These are phyloP conservation scores for Starmera pachycereana DNA, from an alignment of 805 yeast species.

Conservation along the genomic window DNA sequence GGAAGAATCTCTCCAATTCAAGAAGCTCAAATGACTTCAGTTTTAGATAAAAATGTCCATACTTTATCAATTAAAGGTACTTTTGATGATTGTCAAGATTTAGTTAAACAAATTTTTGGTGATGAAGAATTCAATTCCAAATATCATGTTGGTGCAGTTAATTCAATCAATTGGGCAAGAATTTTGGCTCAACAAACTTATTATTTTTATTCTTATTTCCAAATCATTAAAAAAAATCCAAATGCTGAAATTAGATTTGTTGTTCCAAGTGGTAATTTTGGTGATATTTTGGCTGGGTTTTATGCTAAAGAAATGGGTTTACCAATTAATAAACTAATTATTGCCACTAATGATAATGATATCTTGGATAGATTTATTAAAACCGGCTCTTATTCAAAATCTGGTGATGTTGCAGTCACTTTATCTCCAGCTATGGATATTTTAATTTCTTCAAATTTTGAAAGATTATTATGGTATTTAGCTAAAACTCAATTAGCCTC, in stretches of 20 bases:
- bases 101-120: slow-evolving; percentile 87
- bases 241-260: slow-evolving; percentile 61
- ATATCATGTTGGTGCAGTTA: slow-evolving; percentile 95
- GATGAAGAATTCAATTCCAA: slow-evolving; percentile 79
- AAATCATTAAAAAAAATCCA: slow-evolving; percentile 33
- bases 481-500: slow-evolving; percentile 58
- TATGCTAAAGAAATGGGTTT: slow-evolving; percentile 93
- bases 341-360: slow-evolving; percentile 95
- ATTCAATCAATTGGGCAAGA: slow-evolving; percentile 98
- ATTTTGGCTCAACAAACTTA: slow-evolving; percentile 96
- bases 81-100: slow-evolving; percentile 96
- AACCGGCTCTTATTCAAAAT: slow-evolving; percentile 76
- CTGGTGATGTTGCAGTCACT: slow-evolving; percentile 71
- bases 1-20: slow-evolving; percentile 97
- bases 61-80: slow-evolving; percentile 93
- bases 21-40: slow-evolving; percentile 98
- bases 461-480: slow-evolving; percentile 91
- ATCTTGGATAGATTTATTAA: slow-evolving; percentile 88
- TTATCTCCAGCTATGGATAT: slow-evolving; percentile 99
- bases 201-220: slow-evolving; percentile 88
- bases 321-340: slow-evolving; percentile 76
- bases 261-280: slow-evolving; percentile 97
- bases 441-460: slow-evolving; percentile 89
- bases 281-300: slow-evolving; percentile 95
- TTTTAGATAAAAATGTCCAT: slow-evolving; percentile 84